phyloP scores from a whole-genome alignment of 345 rosid species.

The Cardamine resedifolia region DNA sequence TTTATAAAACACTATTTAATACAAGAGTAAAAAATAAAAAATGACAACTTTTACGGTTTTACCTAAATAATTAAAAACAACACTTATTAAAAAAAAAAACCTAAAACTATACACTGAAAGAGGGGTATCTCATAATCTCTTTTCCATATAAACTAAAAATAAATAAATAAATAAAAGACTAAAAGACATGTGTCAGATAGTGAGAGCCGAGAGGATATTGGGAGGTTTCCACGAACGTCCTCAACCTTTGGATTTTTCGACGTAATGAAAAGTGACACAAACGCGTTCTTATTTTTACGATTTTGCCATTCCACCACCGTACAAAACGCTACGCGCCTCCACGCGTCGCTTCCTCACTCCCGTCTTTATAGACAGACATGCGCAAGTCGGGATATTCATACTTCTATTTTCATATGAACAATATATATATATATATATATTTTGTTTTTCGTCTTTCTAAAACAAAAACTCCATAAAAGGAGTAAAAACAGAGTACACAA shows the following conservation, averaged over 20 bases:
- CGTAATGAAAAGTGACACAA: constrained; percentile 16
- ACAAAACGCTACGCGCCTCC: not conserved
- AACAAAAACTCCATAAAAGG: too few relatives aligned
- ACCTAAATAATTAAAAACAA: too few relatives aligned
- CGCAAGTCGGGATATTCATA: not conserved
- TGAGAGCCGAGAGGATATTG: not conserved
- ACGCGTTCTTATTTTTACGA: constrained; percentile 26
- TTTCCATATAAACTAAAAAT: not conserved
- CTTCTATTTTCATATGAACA: not conserved
- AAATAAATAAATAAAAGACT: not conserved
- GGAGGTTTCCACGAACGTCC: constrained; percentile 22
- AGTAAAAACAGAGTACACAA: too few relatives aligned
- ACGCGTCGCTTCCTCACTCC: not conserved
- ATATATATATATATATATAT: not conserved
- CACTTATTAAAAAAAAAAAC: too few relatives aligned
- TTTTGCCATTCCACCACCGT: constrained; percentile 8
- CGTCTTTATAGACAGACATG: not conserved
- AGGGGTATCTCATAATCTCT: not conserved
- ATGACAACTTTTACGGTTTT: too few relatives aligned
- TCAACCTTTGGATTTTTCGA: not conserved
- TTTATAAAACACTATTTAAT: too few relatives aligned
- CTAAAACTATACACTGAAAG: too few relatives aligned
- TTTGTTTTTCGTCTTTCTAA: too few relatives aligned
- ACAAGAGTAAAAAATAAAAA: too few relatives aligned
- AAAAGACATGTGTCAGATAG: constrained; percentile 1